Percentiles rank a stretch among this genome's conserved stretches.
Conservation (phyloP, 108 stramenopile genomes). For the Pseudonitzschia multiseries region DNA sequence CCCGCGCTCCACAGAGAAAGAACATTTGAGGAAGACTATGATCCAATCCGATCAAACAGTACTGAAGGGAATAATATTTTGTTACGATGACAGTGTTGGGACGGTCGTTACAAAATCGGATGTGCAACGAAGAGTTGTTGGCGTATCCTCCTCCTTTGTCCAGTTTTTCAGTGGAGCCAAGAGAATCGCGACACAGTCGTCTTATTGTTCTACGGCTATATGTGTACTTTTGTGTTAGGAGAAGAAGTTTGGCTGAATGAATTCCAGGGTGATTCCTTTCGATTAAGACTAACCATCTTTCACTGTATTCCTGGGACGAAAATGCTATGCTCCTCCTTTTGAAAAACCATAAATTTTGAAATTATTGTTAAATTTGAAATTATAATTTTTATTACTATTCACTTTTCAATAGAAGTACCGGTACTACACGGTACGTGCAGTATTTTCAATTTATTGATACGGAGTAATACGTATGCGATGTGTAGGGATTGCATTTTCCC, state of each 20-base stretch:
- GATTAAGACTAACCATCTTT: constrained; percentile 22
- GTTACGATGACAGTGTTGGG: constrained; percentile 43
- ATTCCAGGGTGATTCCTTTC: constrained; percentile 58
- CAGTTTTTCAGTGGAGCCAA: not conserved
- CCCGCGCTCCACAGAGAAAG: not conserved
- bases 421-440: too few species aligned
- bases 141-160: not conserved
- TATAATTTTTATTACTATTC: not conserved
- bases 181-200: not conserved
- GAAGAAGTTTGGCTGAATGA: constrained; percentile 54
- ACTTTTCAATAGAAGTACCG: too few species aligned
- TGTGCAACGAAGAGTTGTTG: constrained; percentile 16
- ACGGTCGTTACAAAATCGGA: constrained; percentile 36
- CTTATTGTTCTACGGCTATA: not conserved
- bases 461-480: too few species aligned
- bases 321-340: constrained; percentile 36
- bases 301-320: constrained; percentile 38
- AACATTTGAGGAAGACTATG: not conserved
- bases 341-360: not conserved
- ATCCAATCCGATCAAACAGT: constrained; percentile 3
- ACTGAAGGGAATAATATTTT: constrained; percentile 30
- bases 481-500: too few species aligned
- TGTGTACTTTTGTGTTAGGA: constrained; percentile 22
- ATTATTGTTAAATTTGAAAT: constrained; percentile 5
- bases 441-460: too few species aligned